phyloP scores from a whole-genome alignment of 352 stramenopile genomes.

The Phytophthora tentaculata region DNA sequence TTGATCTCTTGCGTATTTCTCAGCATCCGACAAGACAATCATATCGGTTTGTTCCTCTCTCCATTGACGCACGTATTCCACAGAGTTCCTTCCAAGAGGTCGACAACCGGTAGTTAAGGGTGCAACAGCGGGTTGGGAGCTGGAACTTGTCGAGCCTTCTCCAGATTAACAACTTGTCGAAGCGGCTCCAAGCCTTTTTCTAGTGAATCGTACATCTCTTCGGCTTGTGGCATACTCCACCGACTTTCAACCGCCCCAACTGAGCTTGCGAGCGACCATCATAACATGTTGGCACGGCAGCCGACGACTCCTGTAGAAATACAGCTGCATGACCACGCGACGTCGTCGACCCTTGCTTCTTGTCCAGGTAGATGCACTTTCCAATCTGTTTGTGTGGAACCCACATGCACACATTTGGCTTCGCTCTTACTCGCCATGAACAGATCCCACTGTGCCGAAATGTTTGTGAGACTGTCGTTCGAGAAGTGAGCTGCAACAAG shows the following conservation, averaged over 20 bases:
- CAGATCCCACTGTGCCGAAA: not conserved
- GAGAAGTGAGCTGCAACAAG: not conserved
- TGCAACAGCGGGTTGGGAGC: too few relatives aligned
- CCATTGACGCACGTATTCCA: not conserved
- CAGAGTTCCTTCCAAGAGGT: not conserved
- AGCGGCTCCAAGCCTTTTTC: not conserved
- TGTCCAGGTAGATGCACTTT: not conserved
- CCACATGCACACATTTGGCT: not conserved
- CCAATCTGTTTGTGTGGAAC: not conserved
- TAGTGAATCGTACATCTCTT: not conserved
- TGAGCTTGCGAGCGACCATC: not conserved
- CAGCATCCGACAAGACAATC: not conserved
- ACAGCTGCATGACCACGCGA: not conserved
- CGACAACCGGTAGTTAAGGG: not conserved
- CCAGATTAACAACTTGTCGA: too few relatives aligned
- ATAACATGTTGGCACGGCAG: not conserved
- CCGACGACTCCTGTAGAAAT: not conserved
- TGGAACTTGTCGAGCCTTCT: too few relatives aligned
- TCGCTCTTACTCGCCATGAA: slow-evolving; percentile 1
- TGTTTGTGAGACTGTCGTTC: not conserved
- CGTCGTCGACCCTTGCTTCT: not conserved
- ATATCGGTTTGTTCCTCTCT: not conserved
- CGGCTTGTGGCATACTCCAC: not conserved
- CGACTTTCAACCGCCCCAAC: too few relatives aligned
- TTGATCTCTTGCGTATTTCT: not conserved